phyloP scores from a whole-genome alignment of 352 stramenopile genomes.

The Globisporangium viniferum region DNA sequence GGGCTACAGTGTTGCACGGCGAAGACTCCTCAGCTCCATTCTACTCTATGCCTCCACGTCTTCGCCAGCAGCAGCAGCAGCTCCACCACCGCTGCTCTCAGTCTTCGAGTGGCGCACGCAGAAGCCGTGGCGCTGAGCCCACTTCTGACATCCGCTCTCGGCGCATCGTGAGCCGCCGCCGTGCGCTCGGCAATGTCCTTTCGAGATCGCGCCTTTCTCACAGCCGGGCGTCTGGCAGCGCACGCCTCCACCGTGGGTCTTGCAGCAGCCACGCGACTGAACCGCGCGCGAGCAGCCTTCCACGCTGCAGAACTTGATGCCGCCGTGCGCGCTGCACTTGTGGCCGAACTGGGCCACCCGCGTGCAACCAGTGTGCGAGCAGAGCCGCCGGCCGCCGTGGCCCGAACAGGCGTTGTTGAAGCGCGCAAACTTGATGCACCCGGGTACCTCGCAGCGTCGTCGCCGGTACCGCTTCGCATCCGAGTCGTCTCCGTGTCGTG shows the following conservation, averaged over 20 bases:
- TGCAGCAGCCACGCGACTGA: slow-evolving; percentile 83
- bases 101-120: slow-evolving; percentile 73
- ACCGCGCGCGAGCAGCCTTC: slow-evolving; percentile 70
- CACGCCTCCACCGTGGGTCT: slow-evolving; percentile 82
- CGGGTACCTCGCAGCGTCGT: slow-evolving; percentile 58
- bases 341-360: slow-evolving; percentile 76
- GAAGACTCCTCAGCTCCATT: background rate
- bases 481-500: slow-evolving; percentile 1
- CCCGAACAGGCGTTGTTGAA: slow-evolving; percentile 78
- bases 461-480: slow-evolving; percentile 59
- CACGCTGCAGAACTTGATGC: slow-evolving; percentile 71
- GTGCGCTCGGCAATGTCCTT: slow-evolving; percentile 80
- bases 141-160: slow-evolving; percentile 61
- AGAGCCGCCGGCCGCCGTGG: slow-evolving; percentile 69
- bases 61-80: background rate
- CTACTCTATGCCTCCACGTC: background rate
- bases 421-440: slow-evolving; percentile 73
- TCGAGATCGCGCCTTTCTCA: slow-evolving; percentile 83
- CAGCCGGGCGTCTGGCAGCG: slow-evolving; percentile 77
- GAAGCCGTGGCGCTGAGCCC: slow-evolving; percentile 68
- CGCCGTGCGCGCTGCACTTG: slow-evolving; percentile 78
- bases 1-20: background rate
- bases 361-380: slow-evolving; percentile 59
- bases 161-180: slow-evolving; percentile 79
- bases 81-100: slow-evolving; percentile 11